Evolutionary conservation across 2,329 filamentous ascomycete species (phyloP).

Genomic region (Colletotrichum cordylinicola): DNA sequence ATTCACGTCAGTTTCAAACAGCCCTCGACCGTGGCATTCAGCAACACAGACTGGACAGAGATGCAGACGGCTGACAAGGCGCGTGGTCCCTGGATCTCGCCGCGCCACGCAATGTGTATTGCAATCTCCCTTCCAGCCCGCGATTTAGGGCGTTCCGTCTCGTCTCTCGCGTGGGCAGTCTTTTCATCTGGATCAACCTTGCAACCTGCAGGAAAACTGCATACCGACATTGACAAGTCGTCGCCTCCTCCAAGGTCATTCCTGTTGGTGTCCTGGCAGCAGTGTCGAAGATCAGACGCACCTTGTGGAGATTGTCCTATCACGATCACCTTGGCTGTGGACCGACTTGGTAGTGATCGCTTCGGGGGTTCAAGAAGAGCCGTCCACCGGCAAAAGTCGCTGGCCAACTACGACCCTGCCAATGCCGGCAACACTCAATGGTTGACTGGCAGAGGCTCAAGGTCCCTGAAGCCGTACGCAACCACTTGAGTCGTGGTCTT

Average conservation of each 20-base stretch:
- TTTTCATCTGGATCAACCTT: constrained; percentile 4
- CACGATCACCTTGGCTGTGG: constrained; percentile 1
- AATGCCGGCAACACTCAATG: not conserved
- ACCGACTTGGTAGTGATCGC: constrained; percentile 12
- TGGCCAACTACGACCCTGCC: not conserved
- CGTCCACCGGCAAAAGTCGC: not conserved
- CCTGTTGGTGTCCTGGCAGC: not conserved
- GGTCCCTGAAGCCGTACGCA: not conserved
- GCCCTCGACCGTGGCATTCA: not conserved
- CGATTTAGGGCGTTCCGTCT: not conserved
- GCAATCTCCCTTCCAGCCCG: not conserved
- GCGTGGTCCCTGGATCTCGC: not conserved
- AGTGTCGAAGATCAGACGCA: constrained; percentile 15
- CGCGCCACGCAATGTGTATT: not conserved
- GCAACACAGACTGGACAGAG: not conserved
- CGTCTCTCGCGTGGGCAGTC: not conserved
- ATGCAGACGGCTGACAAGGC: not conserved
- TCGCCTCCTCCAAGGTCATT: not conserved
- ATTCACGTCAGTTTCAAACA: constrained; percentile 1
- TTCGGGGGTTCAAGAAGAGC: not conserved
- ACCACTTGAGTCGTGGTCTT: not conserved
- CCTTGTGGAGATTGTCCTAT: constrained; percentile 11
- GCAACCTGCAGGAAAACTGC: constrained; percentile 5
- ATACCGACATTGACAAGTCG: not conserved
- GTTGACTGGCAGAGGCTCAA: not conserved